Evolutionary conservation across 169 alveolate species (phyloP).

Genomic region (Cryptosporidium canis): DNA sequence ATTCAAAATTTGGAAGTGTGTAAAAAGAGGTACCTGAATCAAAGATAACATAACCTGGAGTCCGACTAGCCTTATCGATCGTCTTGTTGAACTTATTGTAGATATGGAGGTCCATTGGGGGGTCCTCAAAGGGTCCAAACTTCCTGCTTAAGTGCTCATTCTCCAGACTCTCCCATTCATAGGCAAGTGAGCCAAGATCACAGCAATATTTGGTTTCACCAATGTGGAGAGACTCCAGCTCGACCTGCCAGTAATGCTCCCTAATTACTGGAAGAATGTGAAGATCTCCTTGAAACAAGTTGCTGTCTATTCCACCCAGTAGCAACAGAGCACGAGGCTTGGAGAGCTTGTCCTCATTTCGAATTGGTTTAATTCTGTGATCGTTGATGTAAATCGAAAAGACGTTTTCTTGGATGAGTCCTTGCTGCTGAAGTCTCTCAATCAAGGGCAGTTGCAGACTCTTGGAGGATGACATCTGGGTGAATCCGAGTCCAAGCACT

Average conservation of each 20-base stretch:
- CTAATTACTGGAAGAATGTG: slow-evolving; percentile 87
- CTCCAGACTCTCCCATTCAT: slow-evolving; percentile 58
- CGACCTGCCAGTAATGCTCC: slow-evolving; percentile 90
- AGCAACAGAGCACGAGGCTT: slow-evolving; percentile 81
- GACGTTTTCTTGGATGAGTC: slow-evolving; percentile 78
- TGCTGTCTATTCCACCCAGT: slow-evolving; percentile 86
- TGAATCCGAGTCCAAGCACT: slow-evolving; percentile 87
- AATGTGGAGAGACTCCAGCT: slow-evolving; percentile 83
- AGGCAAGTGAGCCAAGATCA: slow-evolving; percentile 76
- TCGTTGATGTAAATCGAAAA: slow-evolving; percentile 85
- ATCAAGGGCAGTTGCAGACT: slow-evolving; percentile 83
- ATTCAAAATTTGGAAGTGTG: slow-evolving; percentile 84
- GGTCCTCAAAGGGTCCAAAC: slow-evolving; percentile 48
- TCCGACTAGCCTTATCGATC: slow-evolving; percentile 11
- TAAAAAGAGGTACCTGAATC: slow-evolving; percentile 89
- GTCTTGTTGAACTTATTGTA: slow-evolving; percentile 15
- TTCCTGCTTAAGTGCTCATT: slow-evolving; percentile 31
- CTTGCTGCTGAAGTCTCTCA: slow-evolving; percentile 81
- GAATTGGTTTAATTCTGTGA: slow-evolving; percentile 39
- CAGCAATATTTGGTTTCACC: slow-evolving; percentile 87
- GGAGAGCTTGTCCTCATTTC: slow-evolving; percentile 13
- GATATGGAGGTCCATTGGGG: slow-evolving; percentile 44
- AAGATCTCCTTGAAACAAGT: slow-evolving; percentile 80
- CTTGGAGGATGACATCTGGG: slow-evolving; percentile 84
- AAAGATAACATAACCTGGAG: slow-evolving; percentile 81